A percentile compares a stretch with the other conserved stretches of the same genome.
These are phyloP conservation scores for Endocalyx cinctus DNA, from an alignment of 2,329 filamentous ascomycete species.

Conservation along the genomic window DNA sequence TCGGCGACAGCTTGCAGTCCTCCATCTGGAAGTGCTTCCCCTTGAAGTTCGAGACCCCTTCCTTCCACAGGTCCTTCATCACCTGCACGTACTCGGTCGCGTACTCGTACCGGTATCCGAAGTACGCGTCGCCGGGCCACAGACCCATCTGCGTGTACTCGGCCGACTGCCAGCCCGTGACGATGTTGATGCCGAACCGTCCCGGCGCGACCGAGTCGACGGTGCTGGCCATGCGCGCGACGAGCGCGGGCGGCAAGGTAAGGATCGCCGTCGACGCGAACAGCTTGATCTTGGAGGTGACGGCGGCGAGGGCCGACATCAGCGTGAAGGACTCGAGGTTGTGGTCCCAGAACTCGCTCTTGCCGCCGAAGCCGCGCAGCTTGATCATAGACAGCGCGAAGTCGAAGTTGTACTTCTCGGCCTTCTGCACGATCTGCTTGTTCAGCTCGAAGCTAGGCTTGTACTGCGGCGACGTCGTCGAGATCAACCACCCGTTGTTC, in stretches of 20 bases:
- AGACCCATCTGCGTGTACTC: conserved; percentile 30
- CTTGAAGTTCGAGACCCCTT: conserved; percentile 27
- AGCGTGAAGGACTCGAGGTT: conserved; percentile 30
- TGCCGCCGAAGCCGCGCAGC: conserved; percentile 26
- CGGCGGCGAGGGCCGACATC: conserved; percentile 28
- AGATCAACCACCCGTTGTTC: conserved; percentile 31
- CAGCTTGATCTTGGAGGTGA: conserved; percentile 28
- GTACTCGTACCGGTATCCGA: conserved; percentile 28
- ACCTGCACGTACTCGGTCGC: conserved; percentile 27
- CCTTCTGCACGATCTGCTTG: conserved; percentile 24
- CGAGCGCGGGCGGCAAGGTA: conserved; percentile 25
- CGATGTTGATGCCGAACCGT: conserved; percentile 29
- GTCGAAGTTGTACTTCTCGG: conserved; percentile 24
- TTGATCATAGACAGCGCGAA: conserved; percentile 30
- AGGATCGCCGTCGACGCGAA: conserved; percentile 27
- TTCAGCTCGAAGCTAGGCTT: conserved; percentile 27
- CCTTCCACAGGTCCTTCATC: conserved; percentile 29
- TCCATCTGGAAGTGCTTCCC: conserved; percentile 29
- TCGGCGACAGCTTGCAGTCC: conserved; percentile 27
- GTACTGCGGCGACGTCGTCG: conserved; percentile 26
- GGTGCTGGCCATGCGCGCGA: conserved; percentile 26
- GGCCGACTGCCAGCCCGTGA: conserved; percentile 29
- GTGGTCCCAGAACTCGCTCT: conserved; percentile 30
- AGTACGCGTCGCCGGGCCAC: conserved; percentile 25
- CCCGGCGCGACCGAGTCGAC: conserved; percentile 27